Evolutionary conservation across 345 rosid genomes (phyloP), one percentile per base, ranked within the genome.

Genomic region (Dipteronia sinensis): DNA sequence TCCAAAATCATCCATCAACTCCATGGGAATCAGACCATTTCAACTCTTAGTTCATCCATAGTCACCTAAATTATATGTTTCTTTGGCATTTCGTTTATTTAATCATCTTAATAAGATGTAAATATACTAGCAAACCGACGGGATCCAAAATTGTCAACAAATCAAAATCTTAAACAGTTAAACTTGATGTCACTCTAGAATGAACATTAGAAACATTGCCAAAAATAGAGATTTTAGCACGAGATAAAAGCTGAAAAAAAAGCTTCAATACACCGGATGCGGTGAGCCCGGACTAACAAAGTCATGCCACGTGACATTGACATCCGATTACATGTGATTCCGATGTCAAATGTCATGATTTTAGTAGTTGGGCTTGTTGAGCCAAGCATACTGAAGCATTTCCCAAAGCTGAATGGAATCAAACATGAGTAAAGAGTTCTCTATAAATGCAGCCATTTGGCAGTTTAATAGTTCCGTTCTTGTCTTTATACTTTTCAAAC

Each of bases 21-120:
- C 72, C 29, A 10, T 51, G 51, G 53, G 31, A 69, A 65, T 65
- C 15, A n/a, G 71, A 38, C 1, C 6, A 77, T 19, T 77, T 65
- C 49, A 74, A 31, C 44, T 27, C 34, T 31, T 31, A 31, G 49
- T 23, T 23, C 56, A 59, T 62, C 34, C 9, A 10, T 25, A 61
- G 0, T 22, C 12, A 8, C 61, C n/a, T 12, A 31, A 25, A 17
- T 61, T 44, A 44, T 56, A n/a, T 10, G 19, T 56, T 29, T 34
- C 2, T 19, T n/a, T 19, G 42, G 42, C 44, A 19, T 23, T 16
- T 46, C 10, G 2, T n/a, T 55, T 34, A 29, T 56, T 34, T 6
- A 12, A 20, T 55, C 58, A 34, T 55, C 49, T 31, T 9, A 10
- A 27, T 27, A 49, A 12, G 62, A 10, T 2, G 9, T 23, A 71